Evolutionary conservation across 2,329 filamentous ascomycete species (phyloP).

Genomic region (Blastomyces percursus): DNA sequence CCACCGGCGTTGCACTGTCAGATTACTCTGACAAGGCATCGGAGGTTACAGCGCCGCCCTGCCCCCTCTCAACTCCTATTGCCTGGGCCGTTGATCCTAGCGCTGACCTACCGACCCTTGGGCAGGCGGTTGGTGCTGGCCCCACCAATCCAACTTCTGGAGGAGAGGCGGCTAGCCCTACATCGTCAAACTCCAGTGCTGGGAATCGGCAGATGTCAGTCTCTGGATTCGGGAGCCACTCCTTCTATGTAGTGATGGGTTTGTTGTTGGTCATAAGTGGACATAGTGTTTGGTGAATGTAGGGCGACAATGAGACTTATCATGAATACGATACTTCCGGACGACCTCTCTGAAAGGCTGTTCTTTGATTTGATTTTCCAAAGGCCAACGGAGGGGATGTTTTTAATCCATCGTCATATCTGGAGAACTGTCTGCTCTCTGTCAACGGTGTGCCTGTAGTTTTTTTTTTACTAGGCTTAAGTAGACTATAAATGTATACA

Average conservation of each 20-base stretch:
- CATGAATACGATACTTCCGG: not conserved
- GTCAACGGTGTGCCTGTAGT: not conserved
- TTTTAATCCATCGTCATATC: not conserved
- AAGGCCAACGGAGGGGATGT: not conserved
- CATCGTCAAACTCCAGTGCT: not conserved
- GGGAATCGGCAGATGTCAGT: not conserved
- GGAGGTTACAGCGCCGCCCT: constrained; percentile 52
- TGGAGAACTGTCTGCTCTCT: not conserved
- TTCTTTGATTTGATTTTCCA: not conserved
- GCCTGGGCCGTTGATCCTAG: constrained; percentile 65
- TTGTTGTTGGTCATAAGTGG: constrained; percentile 3
- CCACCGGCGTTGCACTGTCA: constrained; percentile 55
- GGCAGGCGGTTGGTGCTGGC: constrained; percentile 34
- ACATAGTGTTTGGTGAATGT: not conserved
- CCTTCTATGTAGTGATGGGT: not conserved
- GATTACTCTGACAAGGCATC: constrained; percentile 56
- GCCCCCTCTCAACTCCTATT: constrained; percentile 56
- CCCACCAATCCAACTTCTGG: not conserved
- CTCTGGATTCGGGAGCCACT: not conserved
- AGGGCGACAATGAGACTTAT: not conserved
- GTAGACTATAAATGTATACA: not conserved
- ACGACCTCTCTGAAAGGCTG: not conserved
- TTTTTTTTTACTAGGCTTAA: not conserved
- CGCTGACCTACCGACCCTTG: constrained; percentile 58
- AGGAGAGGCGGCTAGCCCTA: not conserved